Evolutionary conservation across 345 rosid species (phyloP).

Genomic region (Psidium guajava): DNA sequence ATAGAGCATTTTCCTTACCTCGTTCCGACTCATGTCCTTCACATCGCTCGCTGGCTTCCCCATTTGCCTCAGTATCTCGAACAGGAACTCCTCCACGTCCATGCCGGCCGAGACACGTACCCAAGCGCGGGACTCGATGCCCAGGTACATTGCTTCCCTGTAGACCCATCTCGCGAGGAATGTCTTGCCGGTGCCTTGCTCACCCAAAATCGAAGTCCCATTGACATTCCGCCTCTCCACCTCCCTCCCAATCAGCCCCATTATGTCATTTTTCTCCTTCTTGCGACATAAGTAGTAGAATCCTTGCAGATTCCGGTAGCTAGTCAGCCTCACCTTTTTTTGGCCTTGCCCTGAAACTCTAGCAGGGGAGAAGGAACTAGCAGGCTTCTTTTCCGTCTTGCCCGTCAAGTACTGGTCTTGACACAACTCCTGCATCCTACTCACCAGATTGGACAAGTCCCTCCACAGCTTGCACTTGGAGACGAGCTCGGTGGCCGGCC

Average conservation of each 20-base stretch:
- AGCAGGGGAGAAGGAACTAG: not conserved
- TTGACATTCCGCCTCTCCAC: fast-evolving
- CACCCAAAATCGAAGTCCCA: not conserved
- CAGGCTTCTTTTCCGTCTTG: not conserved
- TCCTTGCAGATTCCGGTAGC: not conserved
- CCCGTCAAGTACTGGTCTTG: not conserved
- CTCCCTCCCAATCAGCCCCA: not conserved
- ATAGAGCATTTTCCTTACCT: not conserved
- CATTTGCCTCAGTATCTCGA: not conserved
- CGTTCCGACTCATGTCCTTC: not conserved
- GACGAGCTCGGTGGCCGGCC: not conserved
- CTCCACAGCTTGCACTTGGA: not conserved
- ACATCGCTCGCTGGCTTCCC: not conserved
- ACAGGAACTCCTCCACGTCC: not conserved
- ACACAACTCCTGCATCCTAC: not conserved
- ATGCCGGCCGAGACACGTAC: not conserved
- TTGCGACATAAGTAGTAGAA: not conserved
- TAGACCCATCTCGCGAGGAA: not conserved
- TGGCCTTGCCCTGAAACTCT: not conserved
- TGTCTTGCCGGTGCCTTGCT: not conserved
- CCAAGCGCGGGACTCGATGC: slow-evolving; percentile 6
- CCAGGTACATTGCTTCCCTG: not conserved
- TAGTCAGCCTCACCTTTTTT: not conserved
- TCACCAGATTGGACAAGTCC: not conserved
- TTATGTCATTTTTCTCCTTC: not conserved